Evolutionary conservation across 345 rosid species (phyloP).

Genomic region (Eucalyptus curtisii): DNA sequence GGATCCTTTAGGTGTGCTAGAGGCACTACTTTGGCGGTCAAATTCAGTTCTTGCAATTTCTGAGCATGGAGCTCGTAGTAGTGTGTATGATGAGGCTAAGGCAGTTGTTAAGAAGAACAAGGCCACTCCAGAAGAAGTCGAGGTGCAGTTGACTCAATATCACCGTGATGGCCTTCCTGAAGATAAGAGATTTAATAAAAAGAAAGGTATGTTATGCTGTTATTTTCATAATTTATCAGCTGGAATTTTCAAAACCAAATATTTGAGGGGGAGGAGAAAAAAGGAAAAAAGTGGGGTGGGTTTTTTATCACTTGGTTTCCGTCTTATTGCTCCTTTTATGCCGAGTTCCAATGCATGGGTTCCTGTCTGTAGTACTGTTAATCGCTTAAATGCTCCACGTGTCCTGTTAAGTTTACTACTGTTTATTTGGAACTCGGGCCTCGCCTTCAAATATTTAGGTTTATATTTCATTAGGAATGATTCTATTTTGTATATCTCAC

Average conservation of each 20-base stretch:
- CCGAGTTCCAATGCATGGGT: neutral
- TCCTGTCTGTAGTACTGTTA: neutral
- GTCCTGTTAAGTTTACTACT: neutral
- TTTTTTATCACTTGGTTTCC: neutral
- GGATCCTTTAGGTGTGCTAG: constrained; percentile 84
- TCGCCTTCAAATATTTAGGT: neutral
- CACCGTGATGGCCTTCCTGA: constrained; percentile 58
- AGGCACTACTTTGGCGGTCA: constrained; percentile 88
- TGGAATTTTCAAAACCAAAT: neutral
- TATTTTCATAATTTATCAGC: neutral
- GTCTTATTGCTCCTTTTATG: neutral
- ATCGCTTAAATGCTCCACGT: neutral
- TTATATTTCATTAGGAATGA: neutral
- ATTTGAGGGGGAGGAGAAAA: neutral
- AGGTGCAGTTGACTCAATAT: constrained; percentile 66
- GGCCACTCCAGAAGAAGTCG: constrained; percentile 90
- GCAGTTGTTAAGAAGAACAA: constrained; percentile 86
- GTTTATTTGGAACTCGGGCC: neutral
- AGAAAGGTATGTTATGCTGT: constrained; percentile 39
- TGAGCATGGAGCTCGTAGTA: constrained; percentile 95
- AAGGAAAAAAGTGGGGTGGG: no score
- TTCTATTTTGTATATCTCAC: neutral
- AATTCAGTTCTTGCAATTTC: constrained; percentile 85
- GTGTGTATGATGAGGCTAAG: constrained; percentile 84
- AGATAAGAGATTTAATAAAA: constrained; percentile 69